Percentiles rank a stretch among this genome's conserved stretches.
Evolutionary conservation across 495 filamentous ascomycete genomes (phyloP).

Genomic region (Xylaria venustula): DNA sequence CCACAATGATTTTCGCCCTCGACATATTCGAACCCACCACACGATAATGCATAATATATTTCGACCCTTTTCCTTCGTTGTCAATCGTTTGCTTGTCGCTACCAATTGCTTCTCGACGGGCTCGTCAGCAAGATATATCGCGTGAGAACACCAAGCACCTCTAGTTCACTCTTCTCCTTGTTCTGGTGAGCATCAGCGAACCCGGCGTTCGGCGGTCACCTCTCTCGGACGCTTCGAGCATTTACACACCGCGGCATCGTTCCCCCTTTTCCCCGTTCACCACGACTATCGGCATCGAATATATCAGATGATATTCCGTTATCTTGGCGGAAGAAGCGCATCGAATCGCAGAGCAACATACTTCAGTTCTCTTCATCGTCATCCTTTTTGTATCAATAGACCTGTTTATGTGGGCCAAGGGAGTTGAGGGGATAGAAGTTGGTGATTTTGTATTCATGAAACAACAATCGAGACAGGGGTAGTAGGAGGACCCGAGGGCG

Average conservation of each 20-base stretch:
- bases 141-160: constrained; percentile 14
- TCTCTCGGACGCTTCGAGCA: constrained; percentile 15
- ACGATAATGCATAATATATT: constrained; percentile 36
- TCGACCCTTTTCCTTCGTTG: constrained; percentile 15
- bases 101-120: constrained; percentile 14
- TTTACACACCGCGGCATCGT: constrained; percentile 21
- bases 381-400: constrained; percentile 33
- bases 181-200: constrained; percentile 18
- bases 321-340: constrained; percentile 15
- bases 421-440: constrained; percentile 33
- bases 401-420: constrained; percentile 21
- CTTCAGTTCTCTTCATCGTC: constrained; percentile 10
- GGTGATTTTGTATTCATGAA: constrained; percentile 16
- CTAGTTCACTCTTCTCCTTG: constrained; percentile 9
- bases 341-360: constrained; percentile 3
- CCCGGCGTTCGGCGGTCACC: constrained; percentile 18
- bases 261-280: neutral
- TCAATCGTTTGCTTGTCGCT: constrained; percentile 23
- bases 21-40: constrained; percentile 3
- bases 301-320: constrained; percentile 18
- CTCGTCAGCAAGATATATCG: constrained; percentile 13
- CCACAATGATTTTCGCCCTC: neutral
- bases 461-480: neutral
- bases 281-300: constrained; percentile 5
- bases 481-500: neutral